Evolutionary conservation across 1,284 basidiomycete species (phyloP).

Genomic region (Ustanciosporium gigantosporum): DNA sequence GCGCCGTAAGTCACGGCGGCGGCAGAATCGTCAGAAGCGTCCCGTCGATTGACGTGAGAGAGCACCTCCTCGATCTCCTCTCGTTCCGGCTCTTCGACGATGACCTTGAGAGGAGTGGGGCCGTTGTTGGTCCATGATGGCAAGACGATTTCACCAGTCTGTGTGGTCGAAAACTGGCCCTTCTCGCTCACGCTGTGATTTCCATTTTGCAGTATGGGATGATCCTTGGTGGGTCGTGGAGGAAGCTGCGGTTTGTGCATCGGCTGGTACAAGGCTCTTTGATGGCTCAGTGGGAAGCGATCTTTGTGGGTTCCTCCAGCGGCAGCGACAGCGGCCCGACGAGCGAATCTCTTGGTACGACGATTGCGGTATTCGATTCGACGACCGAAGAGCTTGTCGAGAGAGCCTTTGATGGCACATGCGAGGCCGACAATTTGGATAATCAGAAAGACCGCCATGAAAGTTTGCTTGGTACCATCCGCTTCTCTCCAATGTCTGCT

Average conservation of each 20-base stretch:
- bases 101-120: slow-evolving; percentile 33
- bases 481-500: slow-evolving; percentile 30
- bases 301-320: slow-evolving; percentile 24
- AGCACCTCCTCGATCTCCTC: background rate
- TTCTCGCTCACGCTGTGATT: background rate
- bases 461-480: slow-evolving; percentile 35
- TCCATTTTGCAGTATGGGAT: slow-evolving; percentile 8
- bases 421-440: slow-evolving; percentile 20
- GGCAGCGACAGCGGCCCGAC: slow-evolving; percentile 30
- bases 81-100: slow-evolving; percentile 37
- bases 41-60: background rate
- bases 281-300: slow-evolving; percentile 30
- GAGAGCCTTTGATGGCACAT: slow-evolving; percentile 25
- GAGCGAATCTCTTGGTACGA: slow-evolving; percentile 26
- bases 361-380: slow-evolving; percentile 34
- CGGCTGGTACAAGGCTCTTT: slow-evolving; percentile 28
- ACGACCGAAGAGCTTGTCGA: slow-evolving; percentile 36
- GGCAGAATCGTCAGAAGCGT: no score
- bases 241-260: slow-evolving; percentile 28
- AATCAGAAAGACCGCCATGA: slow-evolving; percentile 36
- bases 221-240: slow-evolving; percentile 16
- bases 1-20: no score
- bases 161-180: slow-evolving; percentile 12
- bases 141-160: slow-evolving; percentile 31
- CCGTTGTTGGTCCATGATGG: slow-evolving; percentile 37